These are phyloP conservation scores for Phytophthora colocasiae DNA, from an alignment of 352 stramenopile genomes.

Conservation along the genomic window DNA sequence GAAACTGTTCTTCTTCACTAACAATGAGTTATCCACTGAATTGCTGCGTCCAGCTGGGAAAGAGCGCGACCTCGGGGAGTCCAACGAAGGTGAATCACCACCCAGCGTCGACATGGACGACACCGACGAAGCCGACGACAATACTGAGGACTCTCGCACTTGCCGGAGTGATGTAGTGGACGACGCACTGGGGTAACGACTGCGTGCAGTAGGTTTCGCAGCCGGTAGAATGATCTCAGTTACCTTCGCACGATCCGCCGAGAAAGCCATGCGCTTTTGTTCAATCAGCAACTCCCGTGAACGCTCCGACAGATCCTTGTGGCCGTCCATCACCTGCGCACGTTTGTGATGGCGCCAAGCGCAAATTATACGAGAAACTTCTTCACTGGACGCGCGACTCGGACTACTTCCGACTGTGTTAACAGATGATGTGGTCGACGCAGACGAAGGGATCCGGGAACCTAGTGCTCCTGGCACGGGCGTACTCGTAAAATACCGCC, in stretches of 20 bases:
- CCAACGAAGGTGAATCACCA: conserved; percentile 31
- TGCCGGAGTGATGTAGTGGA: conserved; percentile 47
- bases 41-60: conserved; percentile 45
- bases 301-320: conserved; percentile 84
- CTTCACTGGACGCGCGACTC: conserved; percentile 67
- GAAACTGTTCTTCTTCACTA: conserved; percentile 66
- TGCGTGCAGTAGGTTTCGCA: conserved; percentile 49
- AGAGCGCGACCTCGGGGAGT: conserved; percentile 41
- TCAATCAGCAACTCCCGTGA: conserved; percentile 86
- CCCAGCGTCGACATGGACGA: conserved; percentile 43
- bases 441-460: conserved; percentile 55
- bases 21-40: conserved; percentile 52
- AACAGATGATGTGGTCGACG: conserved; percentile 47
- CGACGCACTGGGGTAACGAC: conserved; percentile 56
- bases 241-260: conserved; percentile 80
- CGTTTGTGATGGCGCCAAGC: conserved; percentile 89
- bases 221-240: conserved; percentile 87
- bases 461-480: conserved; percentile 51
- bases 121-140: conserved; percentile 52
- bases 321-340: conserved; percentile 87
- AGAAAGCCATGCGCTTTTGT: conserved; percentile 90
- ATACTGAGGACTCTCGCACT: conserved; percentile 44
- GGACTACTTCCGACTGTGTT: conserved; percentile 56
- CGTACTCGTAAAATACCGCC: conserved; percentile 44
- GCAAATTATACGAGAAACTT: conserved; percentile 82